Evolutionary conservation across 2,329 filamentous ascomycete species (phyloP), one percentile per base, ranked within the genome.

Genomic region (Pseudovirgaria hyperparasitica): DNA sequence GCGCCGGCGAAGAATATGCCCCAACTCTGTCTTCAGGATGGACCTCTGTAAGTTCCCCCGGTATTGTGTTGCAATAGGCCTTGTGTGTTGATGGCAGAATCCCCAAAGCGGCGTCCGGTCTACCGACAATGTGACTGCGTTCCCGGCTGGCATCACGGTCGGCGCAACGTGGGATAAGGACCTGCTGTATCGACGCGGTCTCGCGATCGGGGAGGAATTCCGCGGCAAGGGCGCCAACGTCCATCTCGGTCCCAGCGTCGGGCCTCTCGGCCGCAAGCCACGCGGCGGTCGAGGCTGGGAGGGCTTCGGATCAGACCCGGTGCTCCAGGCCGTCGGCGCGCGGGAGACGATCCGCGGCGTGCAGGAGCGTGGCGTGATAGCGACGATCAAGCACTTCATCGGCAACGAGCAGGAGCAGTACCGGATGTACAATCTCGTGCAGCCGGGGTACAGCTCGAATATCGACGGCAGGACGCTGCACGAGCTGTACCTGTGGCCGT

Each of bases 401-500:
- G 70, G 61, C 26, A 85, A 82, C 35, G 82, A 92, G 52, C 84
- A 92, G 48, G 59, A 63, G 34, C 42, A 53, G 36, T 61, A 69
- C 43, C 36, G 52, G 15, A 53, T 53, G 67, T 67, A 43, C 42
- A 56, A 33, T 29, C 34, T 45, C 4, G 37, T 48, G 17, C 48
- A 54, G 25, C 42, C 46, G 2, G 52, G 48, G 2, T 48, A 50
- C 18, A 53, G 49, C 5, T 52, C 52, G 24, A 90, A 92, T 41
- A 70, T 92, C 15, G 80, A 82, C 35, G 80, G 84, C 43, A 63
- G 78, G 18, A 76, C 77, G 0, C 50, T 82, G 37, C 79, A 84
- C 45, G 79, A 85, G 52, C 57, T 92, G 2, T 92, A 92, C 41
- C 65, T 77, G 0, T 92, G 82, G 82, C 85, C 84, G 0, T 92